phyloP scores from a whole-genome alignment of 441 rosid genomes.

The Adansonia madagascariensis region DNA sequence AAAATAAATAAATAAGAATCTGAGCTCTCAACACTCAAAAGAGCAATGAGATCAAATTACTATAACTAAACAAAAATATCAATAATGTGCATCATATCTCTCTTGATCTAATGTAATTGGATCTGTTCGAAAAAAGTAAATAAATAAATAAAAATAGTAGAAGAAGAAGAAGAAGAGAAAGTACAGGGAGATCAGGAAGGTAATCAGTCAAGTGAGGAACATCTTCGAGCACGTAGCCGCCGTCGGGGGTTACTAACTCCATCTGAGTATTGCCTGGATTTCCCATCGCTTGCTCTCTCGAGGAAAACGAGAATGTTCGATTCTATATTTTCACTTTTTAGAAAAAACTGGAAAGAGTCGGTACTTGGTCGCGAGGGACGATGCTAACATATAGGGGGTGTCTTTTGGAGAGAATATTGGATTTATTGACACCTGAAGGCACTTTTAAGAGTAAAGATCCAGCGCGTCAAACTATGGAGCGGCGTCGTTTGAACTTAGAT shows the following conservation, averaged over 20 bases:
- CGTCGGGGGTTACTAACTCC: conserved; percentile 51
- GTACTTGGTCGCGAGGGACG: background rate
- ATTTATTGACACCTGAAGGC: background rate
- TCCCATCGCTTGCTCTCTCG: conserved; percentile 9
- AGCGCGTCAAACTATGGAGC: background rate
- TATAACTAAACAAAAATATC: background rate
- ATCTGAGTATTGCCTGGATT: conserved; percentile 23
- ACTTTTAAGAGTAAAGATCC: background rate
- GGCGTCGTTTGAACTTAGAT: background rate
- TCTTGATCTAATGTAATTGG: background rate
- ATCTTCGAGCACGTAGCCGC: conserved; percentile 71
- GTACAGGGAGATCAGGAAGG: conserved; percentile 56
- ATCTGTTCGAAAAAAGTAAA: background rate
- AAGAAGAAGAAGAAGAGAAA: conserved; percentile 5
- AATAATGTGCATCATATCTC: background rate
- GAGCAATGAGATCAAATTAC: background rate
- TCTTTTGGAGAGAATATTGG: conserved; percentile 9
- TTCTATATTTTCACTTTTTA: too few species aligned
- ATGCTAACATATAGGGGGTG: background rate
- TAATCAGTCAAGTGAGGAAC: conserved; percentile 75
- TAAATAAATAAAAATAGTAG: background rate
- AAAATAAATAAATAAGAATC: background rate
- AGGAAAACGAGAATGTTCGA: background rate
- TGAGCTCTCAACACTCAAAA: background rate
- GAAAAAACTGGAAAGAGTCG: background rate